These are phyloP conservation scores for Paramecium primaurelia DNA, from an alignment of 73 alveolate species.

Conservation along the genomic window DNA sequence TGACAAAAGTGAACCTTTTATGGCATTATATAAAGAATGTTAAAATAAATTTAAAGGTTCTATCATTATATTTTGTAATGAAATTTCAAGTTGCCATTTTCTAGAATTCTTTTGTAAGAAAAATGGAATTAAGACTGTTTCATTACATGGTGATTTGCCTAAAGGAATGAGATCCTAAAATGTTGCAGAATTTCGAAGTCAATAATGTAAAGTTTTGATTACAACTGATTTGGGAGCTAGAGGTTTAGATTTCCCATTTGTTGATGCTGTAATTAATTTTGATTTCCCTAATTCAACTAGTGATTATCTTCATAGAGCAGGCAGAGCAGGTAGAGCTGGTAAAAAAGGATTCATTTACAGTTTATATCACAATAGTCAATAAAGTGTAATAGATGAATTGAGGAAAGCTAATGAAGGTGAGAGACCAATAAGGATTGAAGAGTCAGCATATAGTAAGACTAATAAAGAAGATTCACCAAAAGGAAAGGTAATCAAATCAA, in stretches of 20 bases:
- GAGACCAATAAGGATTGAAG: conserved; percentile 48
- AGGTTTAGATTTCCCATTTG: conserved; percentile 87
- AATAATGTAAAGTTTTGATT: conserved; percentile 78
- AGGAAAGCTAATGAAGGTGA: conserved; percentile 60
- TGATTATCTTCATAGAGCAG: conserved; percentile 89
- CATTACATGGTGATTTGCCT: conserved; percentile 88
- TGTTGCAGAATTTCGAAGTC: conserved; percentile 73
- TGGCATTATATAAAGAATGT: conserved; percentile 59
- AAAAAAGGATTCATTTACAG: conserved; percentile 82
- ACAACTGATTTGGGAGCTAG: conserved; percentile 96
- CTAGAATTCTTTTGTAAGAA: conserved; percentile 71
- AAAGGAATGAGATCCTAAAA: conserved; percentile 77
- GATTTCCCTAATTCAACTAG: conserved; percentile 83
- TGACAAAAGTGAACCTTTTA: conserved; percentile 72
- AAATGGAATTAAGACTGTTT: conserved; percentile 53
- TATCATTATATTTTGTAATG: conserved; percentile 81
- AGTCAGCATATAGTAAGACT: conserved; percentile 58
- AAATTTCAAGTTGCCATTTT: conserved; percentile 82
- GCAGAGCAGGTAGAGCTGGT: conserved; percentile 99
- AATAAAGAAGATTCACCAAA: neutral
- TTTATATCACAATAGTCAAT: conserved; percentile 67
- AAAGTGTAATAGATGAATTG: conserved; percentile 61
- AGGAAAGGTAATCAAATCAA: neutral
- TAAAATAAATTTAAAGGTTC: conserved; percentile 56
- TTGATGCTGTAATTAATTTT: conserved; percentile 74